phyloP scores from a whole-genome alignment of 2,329 filamentous ascomycete species.

The Neurospora sp. region DNA sequence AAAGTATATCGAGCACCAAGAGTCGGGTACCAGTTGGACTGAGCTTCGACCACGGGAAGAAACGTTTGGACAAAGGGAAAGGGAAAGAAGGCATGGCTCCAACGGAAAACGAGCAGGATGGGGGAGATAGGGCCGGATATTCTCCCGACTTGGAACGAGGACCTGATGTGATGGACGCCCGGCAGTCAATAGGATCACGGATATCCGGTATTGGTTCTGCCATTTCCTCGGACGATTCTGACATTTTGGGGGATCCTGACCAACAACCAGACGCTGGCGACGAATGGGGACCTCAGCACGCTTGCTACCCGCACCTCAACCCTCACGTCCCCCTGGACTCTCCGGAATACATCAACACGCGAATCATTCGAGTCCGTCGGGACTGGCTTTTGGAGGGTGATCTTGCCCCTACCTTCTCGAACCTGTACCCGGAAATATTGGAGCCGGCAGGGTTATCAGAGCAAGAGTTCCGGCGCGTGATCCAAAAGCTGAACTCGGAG shows the following conservation, averaged over 20 bases:
- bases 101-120: conserved; percentile 24
- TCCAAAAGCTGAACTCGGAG: conserved; percentile 73
- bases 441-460: conserved; percentile 75
- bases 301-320: conserved; percentile 89
- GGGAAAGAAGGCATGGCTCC: conserved; percentile 33
- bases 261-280: conserved; percentile 59
- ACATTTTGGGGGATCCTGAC: conserved; percentile 52
- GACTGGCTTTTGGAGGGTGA: conserved; percentile 91
- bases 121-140: conserved; percentile 22
- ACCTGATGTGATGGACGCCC: conserved; percentile 32
- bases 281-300: conserved; percentile 87
- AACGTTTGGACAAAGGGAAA: conserved; percentile 39
- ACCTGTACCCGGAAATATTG: conserved; percentile 91
- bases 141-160: conserved; percentile 47
- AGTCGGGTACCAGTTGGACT: conserved; percentile 14
- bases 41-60: conserved; percentile 12
- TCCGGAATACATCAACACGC: conserved; percentile 63
- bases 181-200: conserved; percentile 38
- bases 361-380: conserved; percentile 81
- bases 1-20: conserved; percentile 20
- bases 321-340: conserved; percentile 77
- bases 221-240: conserved; percentile 47
- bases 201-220: conserved; percentile 44
- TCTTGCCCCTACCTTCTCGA: conserved; percentile 84
- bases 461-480: conserved; percentile 71